Conservation (phyloP, 2,329 filamentous ascomycete species). For the Pseudogymnoascus verrucosus region DNA sequence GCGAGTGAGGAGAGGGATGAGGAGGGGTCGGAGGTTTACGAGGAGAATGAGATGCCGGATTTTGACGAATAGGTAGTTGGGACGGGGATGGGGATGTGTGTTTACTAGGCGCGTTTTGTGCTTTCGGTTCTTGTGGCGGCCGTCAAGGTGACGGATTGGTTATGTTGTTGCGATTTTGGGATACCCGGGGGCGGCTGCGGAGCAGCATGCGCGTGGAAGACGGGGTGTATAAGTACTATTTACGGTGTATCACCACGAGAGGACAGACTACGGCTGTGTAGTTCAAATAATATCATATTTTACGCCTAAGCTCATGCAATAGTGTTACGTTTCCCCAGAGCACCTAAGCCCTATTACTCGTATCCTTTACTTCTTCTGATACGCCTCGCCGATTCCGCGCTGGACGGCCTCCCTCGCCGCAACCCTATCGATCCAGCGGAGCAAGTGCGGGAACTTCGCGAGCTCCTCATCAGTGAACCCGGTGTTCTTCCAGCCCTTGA, state of each 20-base stretch:
- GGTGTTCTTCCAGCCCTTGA: conserved; percentile 36
- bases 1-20: conserved; percentile 12
- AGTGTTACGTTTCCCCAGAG: not conserved
- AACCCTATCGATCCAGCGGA: conserved; percentile 46
- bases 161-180: conserved; percentile 5
- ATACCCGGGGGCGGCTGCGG: conserved; percentile 2
- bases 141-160: conserved; percentile 1
- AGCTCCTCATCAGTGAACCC: conserved; percentile 41
- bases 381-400: not conserved
- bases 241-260: conserved; percentile 1
- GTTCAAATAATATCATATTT: conserved; percentile 7
- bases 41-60: conserved; percentile 27
- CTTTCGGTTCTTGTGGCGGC: conserved; percentile 3
- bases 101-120: conserved; percentile 4
- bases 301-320: conserved; percentile 4
- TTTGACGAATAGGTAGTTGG: conserved; percentile 12
- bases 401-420: conserved; percentile 37
- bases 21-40: conserved; percentile 28
- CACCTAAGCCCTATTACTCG: not conserved
- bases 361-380: conserved; percentile 1
- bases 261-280: not conserved
- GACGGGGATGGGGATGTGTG: not conserved
- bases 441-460: conserved; percentile 40
- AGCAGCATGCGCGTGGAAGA: not conserved
- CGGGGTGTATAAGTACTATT: conserved; percentile 4